Conservation (phyloP, 345 rosid genomes). For the Streptanthus diversifolius region DNA sequence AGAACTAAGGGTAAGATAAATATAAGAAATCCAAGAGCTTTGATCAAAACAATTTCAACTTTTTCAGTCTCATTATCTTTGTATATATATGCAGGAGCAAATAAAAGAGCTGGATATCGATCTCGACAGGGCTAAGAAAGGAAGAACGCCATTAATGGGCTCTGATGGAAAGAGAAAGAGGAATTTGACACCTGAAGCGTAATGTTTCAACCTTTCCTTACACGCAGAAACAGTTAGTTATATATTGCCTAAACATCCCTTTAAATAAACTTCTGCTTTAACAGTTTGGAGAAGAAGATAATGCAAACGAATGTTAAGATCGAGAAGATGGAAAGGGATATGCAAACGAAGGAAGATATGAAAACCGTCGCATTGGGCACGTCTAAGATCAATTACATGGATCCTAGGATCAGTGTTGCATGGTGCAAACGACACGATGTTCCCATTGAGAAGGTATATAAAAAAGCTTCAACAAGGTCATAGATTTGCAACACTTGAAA, state of each 20-base stretch:
- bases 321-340: slow-evolving; percentile 78
- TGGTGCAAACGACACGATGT: slow-evolving; percentile 99
- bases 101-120: slow-evolving; percentile 65
- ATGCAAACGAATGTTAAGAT: slow-evolving; percentile 55
- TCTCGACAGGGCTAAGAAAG: slow-evolving; percentile 84
- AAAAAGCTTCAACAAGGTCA: background rate
- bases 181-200: slow-evolving; percentile 84
- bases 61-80: background rate
- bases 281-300: slow-evolving; percentile 77
- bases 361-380: slow-evolving; percentile 94
- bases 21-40: background rate
- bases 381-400: slow-evolving; percentile 93
- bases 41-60: background rate
- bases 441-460: slow-evolving; percentile 88
- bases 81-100: slow-evolving; percentile 26
- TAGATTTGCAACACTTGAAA: background rate
- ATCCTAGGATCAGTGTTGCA: slow-evolving; percentile 92
- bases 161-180: slow-evolving; percentile 88
- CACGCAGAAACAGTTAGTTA: background rate
- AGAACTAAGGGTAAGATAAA: slow-evolving; percentile 43
- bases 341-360: slow-evolving; percentile 81
- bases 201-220: slow-evolving; percentile 27
- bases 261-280: background rate
- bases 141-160: slow-evolving; percentile 83
- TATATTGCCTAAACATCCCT: background rate